phyloP scores from a whole-genome alignment of 768 basidiomycete genomes.

The Leccinum broughii region DNA sequence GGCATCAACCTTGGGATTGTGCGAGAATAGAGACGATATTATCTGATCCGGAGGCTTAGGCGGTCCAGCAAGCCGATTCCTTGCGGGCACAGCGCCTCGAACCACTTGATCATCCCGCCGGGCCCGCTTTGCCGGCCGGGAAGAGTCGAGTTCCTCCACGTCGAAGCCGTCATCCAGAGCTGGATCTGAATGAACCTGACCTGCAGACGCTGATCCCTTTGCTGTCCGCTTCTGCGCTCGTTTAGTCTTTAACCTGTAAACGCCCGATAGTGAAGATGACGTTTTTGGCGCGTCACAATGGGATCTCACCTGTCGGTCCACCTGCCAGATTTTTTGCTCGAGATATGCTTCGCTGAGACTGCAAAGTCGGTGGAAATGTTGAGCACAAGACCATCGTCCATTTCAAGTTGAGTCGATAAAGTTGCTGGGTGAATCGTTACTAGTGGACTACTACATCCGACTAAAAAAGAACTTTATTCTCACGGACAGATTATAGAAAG shows the following conservation, averaged over 20 bases:
- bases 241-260: slow-evolving; percentile 69
- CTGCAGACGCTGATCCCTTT: slow-evolving; percentile 28
- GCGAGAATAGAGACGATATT: slow-evolving; percentile 89
- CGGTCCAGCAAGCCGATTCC: slow-evolving; percentile 23
- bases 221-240: slow-evolving; percentile 63
- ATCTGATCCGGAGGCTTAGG: slow-evolving; percentile 50
- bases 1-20: slow-evolving; percentile 67
- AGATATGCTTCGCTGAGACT: slow-evolving; percentile 27
- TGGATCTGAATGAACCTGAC: slow-evolving; percentile 16
- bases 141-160: slow-evolving; percentile 19
- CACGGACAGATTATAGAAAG: slow-evolving; percentile 10
- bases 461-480: slow-evolving; percentile 26
- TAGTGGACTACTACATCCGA: neutral
- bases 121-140: slow-evolving; percentile 50
- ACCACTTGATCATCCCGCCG: slow-evolving; percentile 31
- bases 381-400: slow-evolving; percentile 77
- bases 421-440: neutral
- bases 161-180: slow-evolving; percentile 21
- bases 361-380: slow-evolving; percentile 56
- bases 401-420: slow-evolving; percentile 23
- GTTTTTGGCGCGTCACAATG: neutral
- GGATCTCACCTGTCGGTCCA: slow-evolving; percentile 73
- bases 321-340: slow-evolving; percentile 57
- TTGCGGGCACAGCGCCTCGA: slow-evolving; percentile 17
- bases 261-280: slow-evolving; percentile 2